Base-by-base conservation (phyloP, 2,329 filamentous ascomycete species). In the Magnaporthales sp. region DNA sequence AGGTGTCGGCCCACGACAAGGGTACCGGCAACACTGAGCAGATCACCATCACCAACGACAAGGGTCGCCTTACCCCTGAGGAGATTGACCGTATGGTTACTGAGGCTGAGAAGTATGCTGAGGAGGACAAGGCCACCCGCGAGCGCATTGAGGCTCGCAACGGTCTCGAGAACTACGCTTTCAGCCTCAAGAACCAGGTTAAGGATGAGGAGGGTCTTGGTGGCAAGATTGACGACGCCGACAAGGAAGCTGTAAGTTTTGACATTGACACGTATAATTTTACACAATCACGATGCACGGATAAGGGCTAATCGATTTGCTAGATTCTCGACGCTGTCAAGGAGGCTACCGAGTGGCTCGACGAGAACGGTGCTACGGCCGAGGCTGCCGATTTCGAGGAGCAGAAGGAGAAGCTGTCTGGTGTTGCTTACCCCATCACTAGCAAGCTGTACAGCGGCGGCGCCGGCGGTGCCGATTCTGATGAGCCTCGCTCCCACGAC, bases 71-170 rank as follows among this genome's bases (percentile, higher is more conserved):
- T 65, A 93, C 91, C 74, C 90, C 91, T 76, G 95, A 99, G 73
- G 95, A 99, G 81, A 99, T 99, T 74, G 94, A 98, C 80, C 95
- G 95, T 80, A 99, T 99, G 95, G 93, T 99, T 71, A 89, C 90
- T 73, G 95, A 99, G 83, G 95, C 95, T 69, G 95, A 98, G 88
- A 92, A 97, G 84, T 98, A 93, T 79, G 95, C 95, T 77, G 95
- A 99, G 80, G 95, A 98, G 83, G 95, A 99, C 85, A 98, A 98
- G 89, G 93, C 93, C 70, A 96, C 92, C 76, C 92, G 93, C 78
- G 92, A 95, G 84, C 93, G 93, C 83, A 97, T 99, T 74, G 93
- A 97, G 84, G 90, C 93, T 74, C 91, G 94, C 77, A 98, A 99
- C 82, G 88, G 89, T 73, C 91, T 99, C 69, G 95, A 99, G 89